A percentile compares a stretch with the other conserved stretches of the same genome.
Evolutionary conservation across 2,329 filamentous ascomycete species (phyloP).

Genomic region (Dryadomyces quercivorus): DNA sequence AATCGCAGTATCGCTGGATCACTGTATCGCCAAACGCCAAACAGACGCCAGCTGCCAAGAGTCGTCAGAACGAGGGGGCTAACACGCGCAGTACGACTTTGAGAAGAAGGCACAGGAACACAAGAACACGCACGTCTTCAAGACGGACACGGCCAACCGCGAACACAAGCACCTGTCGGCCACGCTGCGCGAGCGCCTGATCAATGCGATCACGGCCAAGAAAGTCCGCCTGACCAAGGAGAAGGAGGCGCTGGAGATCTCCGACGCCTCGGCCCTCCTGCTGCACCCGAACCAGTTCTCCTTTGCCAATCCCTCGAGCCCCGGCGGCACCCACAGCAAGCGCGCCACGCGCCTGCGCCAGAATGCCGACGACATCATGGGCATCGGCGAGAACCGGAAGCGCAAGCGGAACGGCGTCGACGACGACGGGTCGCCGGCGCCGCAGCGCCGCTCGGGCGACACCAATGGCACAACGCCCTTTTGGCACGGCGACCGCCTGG

Average conservation of each 20-base stretch:
- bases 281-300: slow-evolving; percentile 58
- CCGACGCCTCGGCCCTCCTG: slow-evolving; percentile 51
- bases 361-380: slow-evolving; percentile 45
- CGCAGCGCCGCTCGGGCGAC: slow-evolving; percentile 42
- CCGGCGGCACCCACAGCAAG: slow-evolving; percentile 50
- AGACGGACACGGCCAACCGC: slow-evolving; percentile 48
- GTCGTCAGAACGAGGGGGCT: background rate
- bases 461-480: slow-evolving; percentile 45
- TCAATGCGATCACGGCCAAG: slow-evolving; percentile 52
- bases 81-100: slow-evolving; percentile 40
- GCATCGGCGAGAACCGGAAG: slow-evolving; percentile 46
- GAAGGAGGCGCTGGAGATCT: slow-evolving; percentile 56
- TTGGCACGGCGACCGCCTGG: slow-evolving; percentile 49
- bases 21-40: too few species aligned
- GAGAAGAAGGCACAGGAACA: slow-evolving; percentile 49
- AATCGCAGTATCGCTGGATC: too few species aligned
- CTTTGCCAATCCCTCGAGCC: slow-evolving; percentile 51
- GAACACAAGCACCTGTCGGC: slow-evolving; percentile 47
- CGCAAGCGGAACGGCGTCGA: slow-evolving; percentile 44
- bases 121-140: slow-evolving; percentile 47
- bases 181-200: slow-evolving; percentile 54
- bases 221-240: slow-evolving; percentile 53
- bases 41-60: background rate
- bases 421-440: slow-evolving; percentile 51
- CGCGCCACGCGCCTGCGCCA: slow-evolving; percentile 49